Evolutionary conservation across 805 yeast genomes (phyloP).

Genomic region (Kodamaea sagamina): DNA sequence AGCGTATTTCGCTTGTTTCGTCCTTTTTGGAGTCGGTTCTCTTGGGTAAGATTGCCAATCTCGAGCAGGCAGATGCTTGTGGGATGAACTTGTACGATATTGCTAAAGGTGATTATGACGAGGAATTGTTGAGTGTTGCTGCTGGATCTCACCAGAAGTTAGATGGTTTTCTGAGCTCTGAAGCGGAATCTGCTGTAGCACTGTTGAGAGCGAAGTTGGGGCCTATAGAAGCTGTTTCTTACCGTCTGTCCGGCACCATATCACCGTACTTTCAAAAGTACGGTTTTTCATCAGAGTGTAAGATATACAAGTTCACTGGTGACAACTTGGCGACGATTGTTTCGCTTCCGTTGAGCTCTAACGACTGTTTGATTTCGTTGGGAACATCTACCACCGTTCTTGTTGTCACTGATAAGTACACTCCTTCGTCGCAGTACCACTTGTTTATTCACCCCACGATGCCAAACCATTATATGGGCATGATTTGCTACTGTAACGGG

Average conservation of each 20-base stretch:
- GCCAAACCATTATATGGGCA: conserved; percentile 79
- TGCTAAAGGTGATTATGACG: conserved; percentile 53
- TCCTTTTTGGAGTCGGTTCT: conserved; percentile 74
- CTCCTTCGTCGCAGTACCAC: conserved; percentile 81
- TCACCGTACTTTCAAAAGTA: conserved; percentile 65
- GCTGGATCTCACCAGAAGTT: conserved; percentile 50
- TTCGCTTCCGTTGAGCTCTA: conserved; percentile 72
- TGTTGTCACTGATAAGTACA: conserved; percentile 73
- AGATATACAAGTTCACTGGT: conserved; percentile 79
- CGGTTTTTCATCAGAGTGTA: conserved; percentile 60
- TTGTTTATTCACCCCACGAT: conserved; percentile 85
- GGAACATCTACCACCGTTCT: conserved; percentile 93
- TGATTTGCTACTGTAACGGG: conserved; percentile 94
- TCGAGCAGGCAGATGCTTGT: conserved; percentile 87
- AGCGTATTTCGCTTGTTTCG: conserved; percentile 71
- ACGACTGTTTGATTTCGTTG: conserved; percentile 77
- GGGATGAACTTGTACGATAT: conserved; percentile 91
- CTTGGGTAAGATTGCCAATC: conserved; percentile 58
- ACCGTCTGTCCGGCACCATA: conserved; percentile 51
- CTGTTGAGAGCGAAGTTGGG: conserved; percentile 58
- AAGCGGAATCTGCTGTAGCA: conserved; percentile 29
- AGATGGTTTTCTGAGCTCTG: conserved; percentile 34
- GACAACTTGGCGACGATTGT: conserved; percentile 88
- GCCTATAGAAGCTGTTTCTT: conserved; percentile 50
- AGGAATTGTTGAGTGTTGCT: conserved; percentile 54